phyloP scores from a whole-genome alignment of 1,139 yeast species.

The Pneumocystis murina region DNA sequence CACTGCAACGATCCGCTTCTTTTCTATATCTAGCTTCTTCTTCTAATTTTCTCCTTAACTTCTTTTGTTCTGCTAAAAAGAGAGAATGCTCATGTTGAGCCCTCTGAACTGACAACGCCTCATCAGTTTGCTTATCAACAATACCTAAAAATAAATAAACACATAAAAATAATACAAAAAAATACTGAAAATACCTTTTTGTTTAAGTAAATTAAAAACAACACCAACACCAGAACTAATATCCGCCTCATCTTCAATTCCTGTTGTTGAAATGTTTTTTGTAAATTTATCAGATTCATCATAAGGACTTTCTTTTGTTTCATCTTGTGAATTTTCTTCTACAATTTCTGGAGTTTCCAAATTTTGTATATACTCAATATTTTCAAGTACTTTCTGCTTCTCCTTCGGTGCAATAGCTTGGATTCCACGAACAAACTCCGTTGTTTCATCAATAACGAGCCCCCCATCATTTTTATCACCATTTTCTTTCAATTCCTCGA shows the following conservation, averaged over 20 bases:
- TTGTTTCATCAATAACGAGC: slow-evolving; percentile 41
- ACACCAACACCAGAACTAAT: slow-evolving; percentile 15
- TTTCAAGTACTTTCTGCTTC: slow-evolving; percentile 2
- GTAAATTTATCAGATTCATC: slow-evolving; percentile 6
- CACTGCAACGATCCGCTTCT: slow-evolving; percentile 18
- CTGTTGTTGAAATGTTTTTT: slow-evolving; percentile 9
- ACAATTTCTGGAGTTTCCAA: slow-evolving; percentile 15
- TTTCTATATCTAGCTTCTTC: slow-evolving; percentile 13
- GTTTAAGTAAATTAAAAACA: slow-evolving; percentile 14
- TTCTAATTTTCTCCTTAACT: slow-evolving; percentile 12
- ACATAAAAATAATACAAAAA: neutral
- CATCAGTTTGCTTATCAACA: slow-evolving; percentile 12
- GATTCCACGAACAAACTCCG: slow-evolving; percentile 34
- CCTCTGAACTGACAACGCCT: slow-evolving; percentile 11
- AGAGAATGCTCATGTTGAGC: slow-evolving; percentile 12
- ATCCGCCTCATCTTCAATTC: slow-evolving; percentile 14
- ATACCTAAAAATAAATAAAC: slow-evolving; percentile 4
- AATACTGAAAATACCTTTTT: slow-evolving; percentile 4
- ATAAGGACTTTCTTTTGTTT: slow-evolving; percentile 9
- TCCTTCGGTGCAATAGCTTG: slow-evolving; percentile 16
- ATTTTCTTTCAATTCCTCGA: neutral
- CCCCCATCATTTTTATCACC: slow-evolving; percentile 22
- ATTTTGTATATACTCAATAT: slow-evolving; percentile 5
- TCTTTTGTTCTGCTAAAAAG: slow-evolving; percentile 14
- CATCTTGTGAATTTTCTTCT: slow-evolving; percentile 10